Conservation (phyloP, 345 rosid species). For the Eucalyptus regnans region DNA sequence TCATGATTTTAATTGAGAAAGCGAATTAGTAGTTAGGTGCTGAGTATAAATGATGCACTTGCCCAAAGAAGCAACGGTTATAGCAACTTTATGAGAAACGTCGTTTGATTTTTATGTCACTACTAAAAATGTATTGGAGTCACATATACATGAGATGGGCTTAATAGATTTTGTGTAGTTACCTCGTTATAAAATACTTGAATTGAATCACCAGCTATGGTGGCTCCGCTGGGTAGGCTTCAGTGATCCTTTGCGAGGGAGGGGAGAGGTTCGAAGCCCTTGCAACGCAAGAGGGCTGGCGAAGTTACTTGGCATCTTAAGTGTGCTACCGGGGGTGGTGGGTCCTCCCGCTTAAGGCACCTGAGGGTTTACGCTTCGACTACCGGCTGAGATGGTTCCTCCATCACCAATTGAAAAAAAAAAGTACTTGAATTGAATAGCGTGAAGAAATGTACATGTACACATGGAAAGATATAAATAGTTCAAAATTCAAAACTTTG, state of each 20-base stretch:
- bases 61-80: not conserved
- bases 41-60: not conserved
- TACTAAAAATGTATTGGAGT: not conserved
- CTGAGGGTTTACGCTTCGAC: no score
- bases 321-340: no score
- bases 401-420: no score
- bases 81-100: not conserved
- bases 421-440: not conserved
- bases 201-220: not conserved
- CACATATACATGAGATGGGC: rapidly evolving
- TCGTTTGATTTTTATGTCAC: not conserved
- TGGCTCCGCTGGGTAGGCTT: no score
- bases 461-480: rapidly evolving
- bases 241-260: no score
- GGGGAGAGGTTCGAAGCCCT: no score
- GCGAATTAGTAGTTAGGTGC: not conserved
- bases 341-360: no score
- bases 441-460: not conserved
- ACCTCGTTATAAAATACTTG: not conserved
- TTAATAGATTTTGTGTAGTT: not conserved
- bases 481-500: not conserved
- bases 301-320: no score
- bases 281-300: no score
- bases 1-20: not conserved
- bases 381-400: no score